Evolutionary conservation across 345 rosid species (phyloP).

Genomic region (Raphanus sativus): DNA sequence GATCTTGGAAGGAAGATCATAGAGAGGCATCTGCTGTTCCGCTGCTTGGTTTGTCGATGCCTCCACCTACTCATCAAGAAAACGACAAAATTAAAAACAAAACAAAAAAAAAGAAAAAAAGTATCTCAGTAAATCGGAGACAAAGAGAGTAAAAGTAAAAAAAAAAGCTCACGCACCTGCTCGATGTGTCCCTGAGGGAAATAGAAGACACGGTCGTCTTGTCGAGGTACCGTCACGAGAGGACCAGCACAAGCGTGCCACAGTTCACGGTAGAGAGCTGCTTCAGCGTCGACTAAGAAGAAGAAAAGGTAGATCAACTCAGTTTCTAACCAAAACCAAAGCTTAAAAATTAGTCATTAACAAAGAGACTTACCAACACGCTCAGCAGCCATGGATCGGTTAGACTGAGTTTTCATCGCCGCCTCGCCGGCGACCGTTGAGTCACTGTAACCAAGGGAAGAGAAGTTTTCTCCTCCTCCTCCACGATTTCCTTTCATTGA

Average conservation of each 20-base stretch:
- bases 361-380: slow-evolving; percentile 16
- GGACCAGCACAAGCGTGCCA: slow-evolving; percentile 99
- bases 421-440: slow-evolving; percentile 36
- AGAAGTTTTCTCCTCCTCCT: slow-evolving; percentile 45
- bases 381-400: slow-evolving; percentile 9
- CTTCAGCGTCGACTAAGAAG: slow-evolving; percentile 50
- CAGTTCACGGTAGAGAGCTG: slow-evolving; percentile 70
- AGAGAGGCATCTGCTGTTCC: slow-evolving; percentile 76
- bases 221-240: slow-evolving; percentile 71
- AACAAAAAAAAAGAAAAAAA: background rate
- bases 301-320: slow-evolving; percentile 16
- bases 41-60: slow-evolving; percentile 78
- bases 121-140: background rate
- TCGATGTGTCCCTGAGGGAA: slow-evolving; percentile 95
- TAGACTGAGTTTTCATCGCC: slow-evolving; percentile 43
- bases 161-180: slow-evolving; percentile 49
- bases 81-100: background rate
- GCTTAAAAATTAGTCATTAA: background rate
- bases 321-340: background rate
- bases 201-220: slow-evolving; percentile 73
- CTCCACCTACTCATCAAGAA: slow-evolving; percentile 55
- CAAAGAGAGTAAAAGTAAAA: background rate
- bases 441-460: slow-evolving; percentile 44
- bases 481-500: slow-evolving; percentile 45
- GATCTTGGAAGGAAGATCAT: slow-evolving; percentile 64